Evolutionary conservation across 2,329 filamentous ascomycete genomes (phyloP), one percentile per base, ranked within the genome.

Genomic region (Paecilomyces variotii): DNA sequence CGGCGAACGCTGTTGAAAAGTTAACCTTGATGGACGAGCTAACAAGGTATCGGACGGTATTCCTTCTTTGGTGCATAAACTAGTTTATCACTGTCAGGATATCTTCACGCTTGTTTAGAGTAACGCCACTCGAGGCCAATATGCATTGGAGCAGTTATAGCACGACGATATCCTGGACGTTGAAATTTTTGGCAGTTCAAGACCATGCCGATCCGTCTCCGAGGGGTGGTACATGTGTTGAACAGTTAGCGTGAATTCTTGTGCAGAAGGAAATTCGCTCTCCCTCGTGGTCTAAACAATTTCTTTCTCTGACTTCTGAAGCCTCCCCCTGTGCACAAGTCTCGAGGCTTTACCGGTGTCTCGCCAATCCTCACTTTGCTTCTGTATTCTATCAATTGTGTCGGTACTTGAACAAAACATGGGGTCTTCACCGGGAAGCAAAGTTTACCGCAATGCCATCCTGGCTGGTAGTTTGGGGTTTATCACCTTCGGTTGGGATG

Each of bases 401-500:
- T 19, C n/a, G 5, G 39, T 3, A 3, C 19, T 45, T 45, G 39
- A 45, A 45, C 14, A 45, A n/a, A 19, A 24, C n/a, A 45, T 45
- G 39, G 39, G 39, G 14, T 45, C 35, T 45, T 1, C 35, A 7
- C 35, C 4, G 19, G 39, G 39, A 45, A 45, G 39, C 39, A 45
- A 45, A 14, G 39, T 45, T 14, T 45, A 45, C 39, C 39, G 39
- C n/a, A 45, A 45, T 19, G 39, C 39, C n/a, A 45, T 45, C 9
- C n/a, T 45, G n/a, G 39, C 39, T 19, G 39, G 39, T 45, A 45
- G 68, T 59, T 65, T 71, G 57, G 69, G 67, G 35, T 72, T 71
- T 63, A 66, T 73, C 62, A 67, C 70, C 59, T 72, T 67, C 54
- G 70, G 70, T 10, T 73, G 70, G 63, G 71, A 73, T 62, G 71